A percentile compares a stretch with the other conserved stretches of the same genome.
Evolutionary conservation across 345 rosid species (phyloP).

Genomic region (Conringia planisiliqua): DNA sequence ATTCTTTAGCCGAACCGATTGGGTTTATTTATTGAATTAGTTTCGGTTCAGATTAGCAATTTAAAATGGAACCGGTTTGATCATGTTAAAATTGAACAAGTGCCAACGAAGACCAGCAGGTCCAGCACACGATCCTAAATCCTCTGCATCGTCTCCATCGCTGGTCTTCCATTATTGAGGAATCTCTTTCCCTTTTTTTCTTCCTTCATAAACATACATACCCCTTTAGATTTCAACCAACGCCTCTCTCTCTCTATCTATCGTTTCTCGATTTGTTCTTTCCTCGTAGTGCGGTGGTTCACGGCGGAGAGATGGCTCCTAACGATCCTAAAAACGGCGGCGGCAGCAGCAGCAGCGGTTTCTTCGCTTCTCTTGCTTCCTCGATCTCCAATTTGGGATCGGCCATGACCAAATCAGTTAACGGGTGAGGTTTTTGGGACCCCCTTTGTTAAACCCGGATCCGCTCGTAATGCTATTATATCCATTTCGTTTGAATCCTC

Average conservation of each 20-base stretch:
- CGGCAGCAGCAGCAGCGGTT: constrained; percentile 54
- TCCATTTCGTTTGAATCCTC: not conserved
- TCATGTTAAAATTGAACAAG: constrained; percentile 26
- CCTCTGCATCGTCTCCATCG: constrained; percentile 35
- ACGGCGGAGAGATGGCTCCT: constrained; percentile 52
- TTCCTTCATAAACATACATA: not conserved
- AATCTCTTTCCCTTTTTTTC: constrained; percentile 12
- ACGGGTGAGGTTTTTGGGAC: constrained; percentile 57
- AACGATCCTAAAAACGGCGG: constrained; percentile 59
- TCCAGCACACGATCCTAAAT: constrained; percentile 16
- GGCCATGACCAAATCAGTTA: constrained; percentile 91
- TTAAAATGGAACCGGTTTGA: constrained; percentile 17
- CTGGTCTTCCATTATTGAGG: constrained; percentile 33
- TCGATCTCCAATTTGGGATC: constrained; percentile 65
- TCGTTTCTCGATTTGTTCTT: constrained; percentile 3
- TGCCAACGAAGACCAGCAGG: constrained; percentile 37
- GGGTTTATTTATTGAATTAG: not conserved
- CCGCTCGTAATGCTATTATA: not conserved
- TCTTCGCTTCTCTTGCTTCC: constrained; percentile 81
- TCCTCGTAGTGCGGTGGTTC: not conserved
- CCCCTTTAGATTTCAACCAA: not conserved
- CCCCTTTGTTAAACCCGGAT: constrained; percentile 24
- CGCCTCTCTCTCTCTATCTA: not conserved
- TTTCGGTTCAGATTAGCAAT: not conserved
- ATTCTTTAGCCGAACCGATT: not conserved